These are phyloP conservation scores for Populus alba DNA, from an alignment of 345 rosid genomes.

Conservation along the genomic window DNA sequence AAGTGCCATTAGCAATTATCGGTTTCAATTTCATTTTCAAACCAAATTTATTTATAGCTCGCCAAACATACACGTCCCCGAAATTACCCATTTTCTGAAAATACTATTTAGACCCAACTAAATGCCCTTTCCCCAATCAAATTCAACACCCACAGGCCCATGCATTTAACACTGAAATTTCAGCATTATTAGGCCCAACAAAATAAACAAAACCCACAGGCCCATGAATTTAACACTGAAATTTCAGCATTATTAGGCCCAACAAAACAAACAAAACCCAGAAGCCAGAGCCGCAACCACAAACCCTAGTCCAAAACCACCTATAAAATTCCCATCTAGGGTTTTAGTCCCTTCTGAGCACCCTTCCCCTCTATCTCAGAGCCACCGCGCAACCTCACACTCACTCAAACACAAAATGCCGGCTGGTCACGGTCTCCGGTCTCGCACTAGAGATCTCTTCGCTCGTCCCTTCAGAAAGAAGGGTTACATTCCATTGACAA, in stretches of 20 bases:
- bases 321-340: background rate
- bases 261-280: background rate
- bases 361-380: background rate
- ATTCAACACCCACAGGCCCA: background rate
- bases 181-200: background rate
- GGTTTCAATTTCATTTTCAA: too few species aligned
- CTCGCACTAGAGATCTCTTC: conserved; percentile 63
- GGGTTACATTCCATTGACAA: conserved; percentile 70
- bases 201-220: background rate
- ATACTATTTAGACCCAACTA: background rate
- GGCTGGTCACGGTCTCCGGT: conserved; percentile 68
- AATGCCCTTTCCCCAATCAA: background rate
- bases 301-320: background rate
- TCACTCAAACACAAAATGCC: conserved; percentile 35
- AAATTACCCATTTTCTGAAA: too few species aligned
- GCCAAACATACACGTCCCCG: too few species aligned
- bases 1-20: too few species aligned
- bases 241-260: background rate
- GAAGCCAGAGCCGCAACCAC: background rate
- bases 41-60: too few species aligned
- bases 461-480: conserved; percentile 72
- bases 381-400: background rate
- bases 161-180: background rate
- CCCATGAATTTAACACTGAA: background rate
- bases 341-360: background rate